Base-by-base conservation (phyloP, 768 basidiomycete genomes). In the Naematelia encephala region DNA sequence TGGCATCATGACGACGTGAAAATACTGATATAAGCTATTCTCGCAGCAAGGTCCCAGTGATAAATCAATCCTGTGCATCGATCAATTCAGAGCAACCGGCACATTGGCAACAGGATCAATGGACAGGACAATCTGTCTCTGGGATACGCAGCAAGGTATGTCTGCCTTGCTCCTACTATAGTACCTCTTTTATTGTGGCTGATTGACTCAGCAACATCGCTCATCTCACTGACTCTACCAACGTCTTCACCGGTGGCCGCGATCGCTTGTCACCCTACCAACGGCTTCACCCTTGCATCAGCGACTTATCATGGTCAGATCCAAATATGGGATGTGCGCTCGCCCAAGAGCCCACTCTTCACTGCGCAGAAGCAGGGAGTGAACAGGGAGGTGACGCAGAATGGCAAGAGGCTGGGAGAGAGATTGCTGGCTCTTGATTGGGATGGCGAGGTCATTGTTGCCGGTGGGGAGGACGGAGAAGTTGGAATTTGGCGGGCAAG, bases 311-410 rank as follows among this genome's bases (percentile, higher is more conserved):
- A 78, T 46, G 77, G 78, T 34, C 64, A 68, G 0, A 62, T 80
- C 47, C 75, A 78, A 45, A 77, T 80, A 49, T 81, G 79, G 78
- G 80, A 81, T 63, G 68, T 79, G n/a, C 67, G 80, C 30, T 77
- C 76, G 16, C 79, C 78, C 26, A 79, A 79, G 57, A 72, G 78
- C 54, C 73, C 77, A 2, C 58, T 80, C 26, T 80, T 80, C 60
- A 72, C 72, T 22, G 70, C 80, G 21, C 68, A 69, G 16, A 65
- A 78, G 53, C 44, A 30, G 4, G 45, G 54, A 23, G 49, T 58
- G 19, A 61, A 61, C 64, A 62, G 66, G 56, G 64, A 64, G 56
- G 68, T 59, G 45, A 69, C 61, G 21, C 69, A 73, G 68, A 70
- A 69, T 22, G 71, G 63, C n/a, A 69, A 67, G 56, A 75, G 72